Conservation (phyloP, 768 basidiomycete genomes). For the Lentinus brumalis region DNA sequence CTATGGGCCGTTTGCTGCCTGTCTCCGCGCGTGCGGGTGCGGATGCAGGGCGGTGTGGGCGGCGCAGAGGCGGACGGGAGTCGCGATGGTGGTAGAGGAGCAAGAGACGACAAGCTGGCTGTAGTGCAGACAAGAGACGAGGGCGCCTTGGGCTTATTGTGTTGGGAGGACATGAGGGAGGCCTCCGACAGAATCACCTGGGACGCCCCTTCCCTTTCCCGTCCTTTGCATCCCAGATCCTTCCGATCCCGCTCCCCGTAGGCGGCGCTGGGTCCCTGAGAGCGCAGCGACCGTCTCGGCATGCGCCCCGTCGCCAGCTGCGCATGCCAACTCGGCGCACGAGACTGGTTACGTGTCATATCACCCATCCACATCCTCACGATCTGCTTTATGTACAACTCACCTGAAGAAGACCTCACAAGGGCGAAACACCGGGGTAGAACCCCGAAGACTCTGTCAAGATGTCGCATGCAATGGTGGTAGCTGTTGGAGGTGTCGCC, state of each 20-base stretch:
- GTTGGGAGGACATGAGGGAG: slow-evolving; percentile 8
- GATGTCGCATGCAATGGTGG: not conserved
- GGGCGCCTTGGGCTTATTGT: slow-evolving; percentile 22
- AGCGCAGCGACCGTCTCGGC: too few species aligned
- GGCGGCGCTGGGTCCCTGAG: too few species aligned
- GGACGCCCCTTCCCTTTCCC: not conserved
- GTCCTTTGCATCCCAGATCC: too few species aligned
- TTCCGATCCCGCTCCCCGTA: too few species aligned
- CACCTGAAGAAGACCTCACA: slow-evolving; percentile 2
- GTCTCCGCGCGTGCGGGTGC: not conserved
- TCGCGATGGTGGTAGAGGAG: slow-evolving; percentile 17
- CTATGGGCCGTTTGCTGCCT: not conserved
- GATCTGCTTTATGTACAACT: slow-evolving; percentile 11
- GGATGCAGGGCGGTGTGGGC: not conserved
- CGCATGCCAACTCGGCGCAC: too few species aligned
- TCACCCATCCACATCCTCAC: not conserved
- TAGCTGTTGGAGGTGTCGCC: too few species aligned
- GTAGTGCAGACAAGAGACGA: slow-evolving; percentile 2
- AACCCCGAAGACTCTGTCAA: too few species aligned
- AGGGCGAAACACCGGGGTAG: too few species aligned
- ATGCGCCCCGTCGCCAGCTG: too few species aligned
- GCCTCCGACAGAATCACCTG: slow-evolving; percentile 1
- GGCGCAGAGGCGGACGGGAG: slow-evolving; percentile 1
- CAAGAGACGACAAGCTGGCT: slow-evolving; percentile 2
- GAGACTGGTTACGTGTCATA: slow-evolving; percentile 1